Conservation (phyloP, 2,329 filamentous ascomycete species). For the Fusarium ramigenum region DNA sequence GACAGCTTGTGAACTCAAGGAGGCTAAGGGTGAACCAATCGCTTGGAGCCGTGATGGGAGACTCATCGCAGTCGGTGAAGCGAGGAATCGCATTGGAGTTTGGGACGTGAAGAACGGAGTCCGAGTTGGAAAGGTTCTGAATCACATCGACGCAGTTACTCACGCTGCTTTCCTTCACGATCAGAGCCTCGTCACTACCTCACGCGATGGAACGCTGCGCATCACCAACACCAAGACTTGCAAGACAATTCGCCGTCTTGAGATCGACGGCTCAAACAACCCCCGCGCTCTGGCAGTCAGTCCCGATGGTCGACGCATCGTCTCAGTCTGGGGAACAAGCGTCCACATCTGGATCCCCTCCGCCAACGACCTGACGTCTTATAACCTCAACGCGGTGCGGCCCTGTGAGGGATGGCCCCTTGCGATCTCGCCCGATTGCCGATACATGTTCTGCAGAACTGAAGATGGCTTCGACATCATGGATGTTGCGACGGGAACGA, state of each 20-base stretch:
- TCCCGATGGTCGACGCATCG: conserved; percentile 46
- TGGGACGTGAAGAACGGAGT: conserved; percentile 46
- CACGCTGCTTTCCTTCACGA: conserved; percentile 50
- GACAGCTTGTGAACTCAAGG: conserved; percentile 45
- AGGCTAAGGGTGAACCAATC: conserved; percentile 43
- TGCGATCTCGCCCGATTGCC: conserved; percentile 50
- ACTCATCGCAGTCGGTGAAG: conserved; percentile 46
- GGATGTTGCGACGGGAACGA: conserved; percentile 47
- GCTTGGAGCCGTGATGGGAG: conserved; percentile 48
- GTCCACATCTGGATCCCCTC: conserved; percentile 52
- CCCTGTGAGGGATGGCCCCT: conserved; percentile 53
- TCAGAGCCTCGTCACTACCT: conserved; percentile 48
- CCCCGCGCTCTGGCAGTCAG: conserved; percentile 49
- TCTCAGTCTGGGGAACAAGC: conserved; percentile 51
- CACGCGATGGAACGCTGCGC: conserved; percentile 51
- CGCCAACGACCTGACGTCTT: conserved; percentile 47
- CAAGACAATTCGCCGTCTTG: conserved; percentile 50
- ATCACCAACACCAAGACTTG: conserved; percentile 47
- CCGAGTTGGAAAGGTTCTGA: conserved; percentile 45
- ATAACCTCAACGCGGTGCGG: conserved; percentile 49
- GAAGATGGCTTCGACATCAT: conserved; percentile 55
- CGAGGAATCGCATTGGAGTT: conserved; percentile 43
- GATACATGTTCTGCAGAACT: conserved; percentile 51
- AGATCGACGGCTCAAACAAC: conserved; percentile 45
- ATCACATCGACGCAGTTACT: conserved; percentile 51